Evolutionary conservation across 169 alveolate species (phyloP), one percentile per base, ranked within the genome.

Genomic region (Ichthyophthirius multifiliis): DNA sequence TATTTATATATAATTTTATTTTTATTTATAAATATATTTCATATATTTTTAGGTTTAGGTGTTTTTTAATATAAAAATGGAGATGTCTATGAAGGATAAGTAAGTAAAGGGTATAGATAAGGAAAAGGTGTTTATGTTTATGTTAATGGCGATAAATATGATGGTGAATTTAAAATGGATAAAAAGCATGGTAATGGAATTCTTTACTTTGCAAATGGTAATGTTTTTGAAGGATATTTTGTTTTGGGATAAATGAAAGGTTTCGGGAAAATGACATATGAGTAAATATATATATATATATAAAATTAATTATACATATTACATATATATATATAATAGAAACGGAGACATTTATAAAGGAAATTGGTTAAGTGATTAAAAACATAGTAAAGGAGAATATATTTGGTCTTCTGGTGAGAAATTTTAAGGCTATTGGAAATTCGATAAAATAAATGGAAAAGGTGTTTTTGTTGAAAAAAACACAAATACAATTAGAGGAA

Each of bases 141-240:
- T 20, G 12, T 12, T 27, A 84, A 84, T 73, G 85, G 85, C 20
- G 86, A 84, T 48, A 45, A 23, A 16, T 84, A 84, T 77, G 77
- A 77, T 6, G 89, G 89, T 1, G 65, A 77, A 16, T 84, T 65
- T 62, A 45, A 77, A 16, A 55, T 37, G 4, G 89, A 79, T 6
- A 73, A 62, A 43, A 76, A 76, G 35, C 30, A 64, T 76, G 83
- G 83, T 20, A 37, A 76, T 34, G 65, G 65, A 4, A 18, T 27
- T 3, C 31, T 74, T 18, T 43, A 30, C 10, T 44, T 32, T 32
- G n/a, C 43, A 43, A 46, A 74, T 74, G 77, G 64, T 1, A 35
- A 47, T 39, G 15, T 34, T 7, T 67, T 37, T 67, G 77, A 67
- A 9, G 77, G 77, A 4, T 23, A 18, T 3, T 67, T 47, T 47